Evolutionary conservation across 1,139 yeast genomes (phyloP), one percentile per base, ranked within the genome.

Genomic region (Taiozyma sp.): DNA sequence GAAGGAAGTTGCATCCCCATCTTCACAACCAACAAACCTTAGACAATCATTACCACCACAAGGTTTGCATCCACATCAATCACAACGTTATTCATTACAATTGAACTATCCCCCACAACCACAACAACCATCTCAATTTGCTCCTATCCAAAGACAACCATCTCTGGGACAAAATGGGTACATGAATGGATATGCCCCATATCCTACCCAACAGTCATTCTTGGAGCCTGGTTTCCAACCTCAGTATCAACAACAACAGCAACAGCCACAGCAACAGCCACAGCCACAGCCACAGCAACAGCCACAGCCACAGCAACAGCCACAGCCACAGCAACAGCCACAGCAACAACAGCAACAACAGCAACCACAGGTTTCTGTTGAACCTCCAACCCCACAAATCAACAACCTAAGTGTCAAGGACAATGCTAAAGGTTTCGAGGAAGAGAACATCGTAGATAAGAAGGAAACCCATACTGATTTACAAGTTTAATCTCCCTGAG

Each of bases 401-500:
- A 45, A 44, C 14, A 32, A 40, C 24, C 35, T 32, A 19, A 32
- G 19, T 19, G 9, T 5, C 24, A 37, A 37, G 41, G 24, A 21
- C 24, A 10, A 10, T 19, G 24, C 14, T 9, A 37, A 37, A 19
- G 41, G 24, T 19, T 37, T 37, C 3, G 41, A 37, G 19, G 41
- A 37, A 6, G 35, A 49, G 11, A 57, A 53, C 28, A 52, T 53
- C 21, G 52, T 53, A n/a, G 55, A 52, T 8, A 59, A 50, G 26
- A 61, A 61, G 47, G 64, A 60, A 48, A 61, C 64, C 2, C 56
- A 60, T 44, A 57, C 56, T 16, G 53, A 37, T 10, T 37, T 37
- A 11, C 19, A 14, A 37, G 22, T 10, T 37, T 37, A n/a, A 19
- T 19, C n/a, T 21, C 2, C 19, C 19, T 19, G 19, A 2, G 22